Evolutionary conservation across 83 land plant genomes (phyloP).

Genomic region (Thuja plicata): DNA sequence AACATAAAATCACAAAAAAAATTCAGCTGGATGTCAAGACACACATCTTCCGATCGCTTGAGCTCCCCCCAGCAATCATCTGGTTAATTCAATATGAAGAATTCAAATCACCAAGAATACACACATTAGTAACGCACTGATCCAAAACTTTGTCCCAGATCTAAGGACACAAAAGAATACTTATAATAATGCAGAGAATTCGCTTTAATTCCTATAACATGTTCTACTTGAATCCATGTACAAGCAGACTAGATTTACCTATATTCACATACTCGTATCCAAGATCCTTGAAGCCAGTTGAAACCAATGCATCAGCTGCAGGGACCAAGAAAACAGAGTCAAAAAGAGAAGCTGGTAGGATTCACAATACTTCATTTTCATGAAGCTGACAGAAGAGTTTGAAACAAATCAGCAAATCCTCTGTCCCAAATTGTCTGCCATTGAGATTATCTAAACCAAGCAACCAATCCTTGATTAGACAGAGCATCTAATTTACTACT

Average conservation of each 20-base stretch:
- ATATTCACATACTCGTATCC: constrained; percentile 64
- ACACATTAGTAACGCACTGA: neutral
- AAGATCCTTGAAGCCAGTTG: constrained; percentile 53
- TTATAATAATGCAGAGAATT: neutral
- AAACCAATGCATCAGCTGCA: constrained; percentile 63
- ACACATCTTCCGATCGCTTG: neutral
- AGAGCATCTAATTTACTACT: neutral
- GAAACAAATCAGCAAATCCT: no score
- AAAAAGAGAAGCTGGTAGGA: neutral
- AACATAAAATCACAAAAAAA: neutral
- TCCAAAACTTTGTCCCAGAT: neutral
- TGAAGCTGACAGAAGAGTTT: neutral
- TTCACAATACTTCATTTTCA: neutral
- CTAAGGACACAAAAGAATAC: neutral
- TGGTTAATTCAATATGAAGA: neutral
- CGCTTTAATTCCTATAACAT: neutral
- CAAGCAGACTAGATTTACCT: constrained; percentile 28
- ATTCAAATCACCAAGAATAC: neutral
- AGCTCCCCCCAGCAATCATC: constrained; percentile 14
- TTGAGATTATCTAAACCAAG: neutral
- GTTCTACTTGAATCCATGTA: neutral
- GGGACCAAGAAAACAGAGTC: neutral
- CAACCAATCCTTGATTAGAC: neutral
- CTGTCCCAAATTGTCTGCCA: no score
- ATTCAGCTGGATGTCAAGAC: neutral